Percentiles rank a stretch among this genome's conserved stretches.
phyloP scores from a whole-genome alignment of 805 yeast species.

The Wickerhamiella galacta region DNA sequence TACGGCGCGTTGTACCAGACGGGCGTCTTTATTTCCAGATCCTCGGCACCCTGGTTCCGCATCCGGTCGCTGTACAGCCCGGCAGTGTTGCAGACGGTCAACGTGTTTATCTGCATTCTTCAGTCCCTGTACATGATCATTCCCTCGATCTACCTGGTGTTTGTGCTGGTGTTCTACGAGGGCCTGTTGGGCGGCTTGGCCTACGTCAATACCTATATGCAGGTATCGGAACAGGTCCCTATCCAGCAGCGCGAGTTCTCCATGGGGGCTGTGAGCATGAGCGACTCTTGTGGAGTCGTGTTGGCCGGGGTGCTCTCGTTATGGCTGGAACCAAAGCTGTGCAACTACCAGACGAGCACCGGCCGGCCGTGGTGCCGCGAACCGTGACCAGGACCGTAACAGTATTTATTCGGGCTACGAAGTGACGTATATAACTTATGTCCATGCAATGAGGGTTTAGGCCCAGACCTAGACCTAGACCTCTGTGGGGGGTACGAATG shows the following conservation, averaged over 20 bases:
- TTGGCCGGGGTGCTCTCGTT: conserved; percentile 63
- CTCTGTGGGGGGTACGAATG: conserved; percentile 78
- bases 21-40: conserved; percentile 84
- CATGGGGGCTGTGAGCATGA: conserved; percentile 67
- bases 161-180: conserved; percentile 61
- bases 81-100: conserved; percentile 48
- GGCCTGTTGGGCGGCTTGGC: conserved; percentile 79
- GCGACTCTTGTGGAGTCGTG: conserved; percentile 74
- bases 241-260: conserved; percentile 52
- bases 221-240: conserved; percentile 44
- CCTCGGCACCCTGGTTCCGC: conserved; percentile 55
- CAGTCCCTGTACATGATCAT: conserved; percentile 51
- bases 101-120: conserved; percentile 37
- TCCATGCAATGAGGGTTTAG: not conserved
- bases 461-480: conserved; percentile 35
- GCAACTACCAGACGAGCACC: conserved; percentile 48
- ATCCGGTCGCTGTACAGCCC: conserved; percentile 42
- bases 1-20: conserved; percentile 81
- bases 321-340: conserved; percentile 56
- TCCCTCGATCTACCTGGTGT: conserved; percentile 42
- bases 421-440: not conserved
- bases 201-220: conserved; percentile 75
- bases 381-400: too few species aligned
- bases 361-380: conserved; percentile 70
- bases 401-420: too few species aligned